A percentile compares a stretch with the other conserved stretches of the same genome.
Conservation (phyloP, 139 green algal genomes). For the Zygnema cylindricum region DNA sequence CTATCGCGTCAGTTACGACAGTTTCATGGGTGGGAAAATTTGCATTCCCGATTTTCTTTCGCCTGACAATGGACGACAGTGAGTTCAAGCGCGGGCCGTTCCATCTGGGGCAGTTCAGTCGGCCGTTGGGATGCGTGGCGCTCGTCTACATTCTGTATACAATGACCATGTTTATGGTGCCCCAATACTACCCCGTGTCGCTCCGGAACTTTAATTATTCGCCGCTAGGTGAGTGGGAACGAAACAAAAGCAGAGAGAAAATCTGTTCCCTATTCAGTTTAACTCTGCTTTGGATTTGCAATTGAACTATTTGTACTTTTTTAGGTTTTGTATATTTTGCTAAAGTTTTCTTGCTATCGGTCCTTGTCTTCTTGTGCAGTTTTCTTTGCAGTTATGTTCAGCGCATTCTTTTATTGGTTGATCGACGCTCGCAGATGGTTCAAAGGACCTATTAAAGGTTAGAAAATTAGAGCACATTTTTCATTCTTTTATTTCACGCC, state of each 20-base stretch:
- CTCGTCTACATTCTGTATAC: conserved; percentile 16
- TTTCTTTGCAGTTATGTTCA: no score
- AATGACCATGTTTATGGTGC: conserved; percentile 3
- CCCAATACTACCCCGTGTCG: not conserved
- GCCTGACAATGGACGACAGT: not conserved
- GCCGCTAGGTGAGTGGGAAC: not conserved
- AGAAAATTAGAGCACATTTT: no score
- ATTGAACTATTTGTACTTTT: no score
- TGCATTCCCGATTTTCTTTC: not conserved
- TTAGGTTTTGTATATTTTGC: no score
- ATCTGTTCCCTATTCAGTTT: no score
- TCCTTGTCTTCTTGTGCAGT: no score
- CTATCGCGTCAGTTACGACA: not conserved
- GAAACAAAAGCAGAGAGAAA: not conserved
- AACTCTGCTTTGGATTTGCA: no score
- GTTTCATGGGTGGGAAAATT: not conserved
- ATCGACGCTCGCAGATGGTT: no score
- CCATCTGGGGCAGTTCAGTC: conserved; percentile 1
- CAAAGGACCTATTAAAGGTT: no score
- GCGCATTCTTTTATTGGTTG: no score
- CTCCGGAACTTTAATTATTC: conserved; percentile 6
- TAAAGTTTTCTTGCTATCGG: no score
- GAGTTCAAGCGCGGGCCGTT: not conserved
- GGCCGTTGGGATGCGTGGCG: not conserved
- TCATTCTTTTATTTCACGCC: no score